Conservation (phyloP, 73 alveolate species). For the Diophrys appendiculata region DNA sequence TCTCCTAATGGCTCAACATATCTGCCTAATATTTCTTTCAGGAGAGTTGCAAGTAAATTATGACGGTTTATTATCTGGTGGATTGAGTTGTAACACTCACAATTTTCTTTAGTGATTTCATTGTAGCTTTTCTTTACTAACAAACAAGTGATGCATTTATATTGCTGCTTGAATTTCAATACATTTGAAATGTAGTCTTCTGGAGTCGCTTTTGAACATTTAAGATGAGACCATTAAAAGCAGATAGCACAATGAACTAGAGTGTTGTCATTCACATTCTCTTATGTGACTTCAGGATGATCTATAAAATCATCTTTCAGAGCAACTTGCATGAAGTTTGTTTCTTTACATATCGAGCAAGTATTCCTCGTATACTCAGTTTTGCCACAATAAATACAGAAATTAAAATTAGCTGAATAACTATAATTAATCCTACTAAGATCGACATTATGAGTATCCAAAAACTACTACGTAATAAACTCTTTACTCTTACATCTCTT, state of each 20-base stretch:
- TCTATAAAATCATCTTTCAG: neutral
- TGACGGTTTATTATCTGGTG: constrained; percentile 62
- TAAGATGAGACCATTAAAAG: constrained; percentile 35
- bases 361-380: constrained; percentile 24
- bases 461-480: constrained; percentile 12
- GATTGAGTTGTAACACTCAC: constrained; percentile 57
- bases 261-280: neutral
- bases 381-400: constrained; percentile 42
- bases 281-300: neutral
- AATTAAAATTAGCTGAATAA: constrained; percentile 25
- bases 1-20: constrained; percentile 23
- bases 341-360: constrained; percentile 49
- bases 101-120: constrained; percentile 47
- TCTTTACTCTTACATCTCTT: constrained; percentile 42
- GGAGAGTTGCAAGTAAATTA: constrained; percentile 29
- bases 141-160: constrained; percentile 50
- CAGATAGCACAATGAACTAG: constrained; percentile 37
- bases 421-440: constrained; percentile 12
- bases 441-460: neutral
- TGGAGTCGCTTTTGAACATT: constrained; percentile 35
- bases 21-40: constrained; percentile 25
- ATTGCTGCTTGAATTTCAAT: constrained; percentile 5
- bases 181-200: constrained; percentile 7
- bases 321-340: neutral
- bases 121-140: constrained; percentile 36